Evolutionary conservation across 176 grass and related monocot species (phyloP).

Genomic region (Themeda triandra): DNA sequence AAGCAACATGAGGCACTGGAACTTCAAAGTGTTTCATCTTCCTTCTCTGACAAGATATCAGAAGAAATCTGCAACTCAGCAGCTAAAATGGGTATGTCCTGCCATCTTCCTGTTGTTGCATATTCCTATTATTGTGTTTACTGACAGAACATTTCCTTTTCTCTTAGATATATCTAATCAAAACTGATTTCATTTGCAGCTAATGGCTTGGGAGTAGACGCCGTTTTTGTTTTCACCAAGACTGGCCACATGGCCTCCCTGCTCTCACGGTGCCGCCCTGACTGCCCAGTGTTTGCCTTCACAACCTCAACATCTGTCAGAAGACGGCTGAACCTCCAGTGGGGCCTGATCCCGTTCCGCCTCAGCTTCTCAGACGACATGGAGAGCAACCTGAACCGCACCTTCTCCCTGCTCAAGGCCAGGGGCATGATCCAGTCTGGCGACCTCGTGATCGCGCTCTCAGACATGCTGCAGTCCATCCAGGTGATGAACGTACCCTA

Average conservation of each 20-base stretch:
- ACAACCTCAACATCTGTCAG: conserved; percentile 65
- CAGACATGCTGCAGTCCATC: conserved; percentile 96
- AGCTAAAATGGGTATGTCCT: conserved; percentile 85
- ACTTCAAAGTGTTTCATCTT: conserved; percentile 66
- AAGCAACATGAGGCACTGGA: conserved; percentile 70
- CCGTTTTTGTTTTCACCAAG: conserved; percentile 83
- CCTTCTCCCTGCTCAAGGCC: conserved; percentile 90
- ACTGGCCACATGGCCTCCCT: conserved; percentile 88
- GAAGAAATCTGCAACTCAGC: conserved; percentile 98
- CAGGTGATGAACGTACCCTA: conserved; percentile 97
- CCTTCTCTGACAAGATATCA: conserved; percentile 85
- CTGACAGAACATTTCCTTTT: neutral
- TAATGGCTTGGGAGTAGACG: conserved; percentile 89
- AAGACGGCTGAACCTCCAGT: conserved; percentile 82
- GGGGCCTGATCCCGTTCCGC: conserved; percentile 92
- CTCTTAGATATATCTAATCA: neutral
- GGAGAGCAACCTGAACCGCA: conserved; percentile 96
- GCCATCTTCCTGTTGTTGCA: neutral
- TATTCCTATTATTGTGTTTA: neutral
- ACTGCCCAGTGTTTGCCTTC: conserved; percentile 96
- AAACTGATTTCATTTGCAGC: conserved; percentile 43
- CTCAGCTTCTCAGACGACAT: conserved; percentile 74
- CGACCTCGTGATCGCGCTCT: conserved; percentile 88
- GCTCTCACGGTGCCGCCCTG: conserved; percentile 77
- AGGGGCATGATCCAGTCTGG: conserved; percentile 92